These are phyloP conservation scores for Boletus reticulatus DNA, from an alignment of 768 basidiomycete genomes.

Conservation along the genomic window DNA sequence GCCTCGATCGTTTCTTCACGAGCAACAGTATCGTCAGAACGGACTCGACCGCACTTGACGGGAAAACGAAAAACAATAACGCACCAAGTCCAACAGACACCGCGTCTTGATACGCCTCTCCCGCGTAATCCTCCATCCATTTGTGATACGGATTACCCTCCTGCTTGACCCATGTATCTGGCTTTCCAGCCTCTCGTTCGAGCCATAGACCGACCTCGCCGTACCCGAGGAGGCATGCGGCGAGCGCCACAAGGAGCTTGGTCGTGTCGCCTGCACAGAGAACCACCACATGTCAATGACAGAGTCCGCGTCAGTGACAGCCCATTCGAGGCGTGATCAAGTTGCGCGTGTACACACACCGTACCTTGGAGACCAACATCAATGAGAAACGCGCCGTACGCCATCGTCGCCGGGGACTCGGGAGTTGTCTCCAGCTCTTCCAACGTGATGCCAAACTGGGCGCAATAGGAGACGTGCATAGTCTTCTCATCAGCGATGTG, in stretches of 20 bases:
- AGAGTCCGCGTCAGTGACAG: too few relatives aligned
- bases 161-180: conserved; percentile 51
- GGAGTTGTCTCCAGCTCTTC: conserved; percentile 59
- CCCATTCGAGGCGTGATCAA: background rate
- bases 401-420: conserved; percentile 72
- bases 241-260: conserved; percentile 75
- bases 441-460: conserved; percentile 60
- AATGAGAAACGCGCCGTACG: conserved; percentile 85
- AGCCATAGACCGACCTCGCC: conserved; percentile 91
- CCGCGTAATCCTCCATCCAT: conserved; percentile 82
- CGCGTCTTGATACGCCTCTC: conserved; percentile 66
- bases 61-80: conserved; percentile 19
- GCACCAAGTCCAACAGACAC: conserved; percentile 73
- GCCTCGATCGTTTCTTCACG: conserved; percentile 69
- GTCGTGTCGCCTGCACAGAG: conserved; percentile 58
- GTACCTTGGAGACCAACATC: conserved; percentile 62
- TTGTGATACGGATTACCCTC: conserved; percentile 71
- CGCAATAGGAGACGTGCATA: conserved; percentile 73
- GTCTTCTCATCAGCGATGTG: conserved; percentile 65
- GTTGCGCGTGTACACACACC: background rate
- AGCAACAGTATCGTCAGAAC: background rate
- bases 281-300: background rate
- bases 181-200: conserved; percentile 47
- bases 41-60: too few relatives aligned
- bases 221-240: conserved; percentile 87